phyloP scores from a whole-genome alignment of 306 rosid species.

The Lathyrus sativus region DNA sequence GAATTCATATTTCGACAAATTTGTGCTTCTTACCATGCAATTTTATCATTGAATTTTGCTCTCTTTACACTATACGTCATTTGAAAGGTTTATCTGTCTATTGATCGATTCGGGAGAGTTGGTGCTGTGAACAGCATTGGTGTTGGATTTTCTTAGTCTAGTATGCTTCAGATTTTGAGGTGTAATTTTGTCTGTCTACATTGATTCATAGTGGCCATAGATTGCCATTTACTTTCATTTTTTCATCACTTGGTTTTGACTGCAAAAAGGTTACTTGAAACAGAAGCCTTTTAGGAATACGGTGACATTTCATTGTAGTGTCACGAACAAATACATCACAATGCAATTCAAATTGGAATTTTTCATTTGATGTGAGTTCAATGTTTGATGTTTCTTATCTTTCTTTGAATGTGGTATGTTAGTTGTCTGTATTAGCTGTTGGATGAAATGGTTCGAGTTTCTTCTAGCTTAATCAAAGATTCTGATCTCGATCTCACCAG shows the following conservation, averaged over 20 bases:
- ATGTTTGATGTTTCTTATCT: conserved; percentile 11
- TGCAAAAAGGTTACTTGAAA: conserved; percentile 26
- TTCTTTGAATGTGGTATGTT: conserved; percentile 1
- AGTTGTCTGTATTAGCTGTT: background rate
- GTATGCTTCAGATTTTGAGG: conserved; percentile 34
- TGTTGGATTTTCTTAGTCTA: conserved; percentile 18
- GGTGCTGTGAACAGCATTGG: conserved; percentile 24
- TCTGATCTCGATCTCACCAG: background rate
- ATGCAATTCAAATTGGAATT: conserved; percentile 38
- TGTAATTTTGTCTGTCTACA: conserved; percentile 12
- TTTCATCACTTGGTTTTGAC: conserved; percentile 18
- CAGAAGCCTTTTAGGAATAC: conserved; percentile 32
- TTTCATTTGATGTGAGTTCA: conserved; percentile 16
- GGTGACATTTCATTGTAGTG: conserved; percentile 39
- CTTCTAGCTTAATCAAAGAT: background rate
- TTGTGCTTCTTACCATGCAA: conserved; percentile 18
- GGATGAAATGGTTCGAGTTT: background rate
- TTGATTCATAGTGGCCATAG: conserved; percentile 27
- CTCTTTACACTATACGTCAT: conserved; percentile 28
- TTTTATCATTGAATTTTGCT: conserved; percentile 23
- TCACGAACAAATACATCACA: conserved; percentile 26
- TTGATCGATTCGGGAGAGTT: conserved; percentile 2
- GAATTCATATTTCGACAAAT: conserved; percentile 24
- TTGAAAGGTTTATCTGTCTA: background rate
- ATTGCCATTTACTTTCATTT: background rate